phyloP scores from a whole-genome alignment of 2,329 filamentous ascomycete species.

The Ceratocystis albifundus region DNA sequence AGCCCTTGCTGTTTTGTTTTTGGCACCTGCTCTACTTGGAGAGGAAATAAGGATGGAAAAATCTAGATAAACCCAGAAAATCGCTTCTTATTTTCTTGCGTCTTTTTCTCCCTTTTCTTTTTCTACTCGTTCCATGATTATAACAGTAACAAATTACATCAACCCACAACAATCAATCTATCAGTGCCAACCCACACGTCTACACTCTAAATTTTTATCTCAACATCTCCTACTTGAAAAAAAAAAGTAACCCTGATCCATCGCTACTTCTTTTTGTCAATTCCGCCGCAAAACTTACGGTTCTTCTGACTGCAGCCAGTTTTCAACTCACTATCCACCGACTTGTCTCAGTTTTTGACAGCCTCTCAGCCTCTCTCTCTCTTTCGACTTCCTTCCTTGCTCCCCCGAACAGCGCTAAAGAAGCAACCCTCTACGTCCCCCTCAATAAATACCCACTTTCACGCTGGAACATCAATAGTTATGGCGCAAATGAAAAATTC shows the following conservation, averaged over 20 bases:
- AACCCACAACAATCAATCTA: too few relatives aligned
- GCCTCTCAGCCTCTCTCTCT: background rate
- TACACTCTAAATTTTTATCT: background rate
- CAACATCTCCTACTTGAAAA: too few relatives aligned
- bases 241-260: too few relatives aligned
- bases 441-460: background rate
- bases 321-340: background rate
- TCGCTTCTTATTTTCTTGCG: too few relatives aligned
- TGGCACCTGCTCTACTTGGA: background rate
- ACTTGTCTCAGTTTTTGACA: background rate
- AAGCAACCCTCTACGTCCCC: conserved; percentile 16
- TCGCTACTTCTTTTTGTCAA: too few relatives aligned
- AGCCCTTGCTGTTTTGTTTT: too few relatives aligned
- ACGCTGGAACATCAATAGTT: conserved; percentile 28
- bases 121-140: background rate
- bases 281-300: too few relatives aligned
- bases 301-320: too few relatives aligned
- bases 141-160: background rate
- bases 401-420: conserved; percentile 18
- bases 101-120: conserved; percentile 16
- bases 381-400: background rate
- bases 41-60: conserved; percentile 1
- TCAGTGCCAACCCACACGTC: background rate
- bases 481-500: conserved; percentile 62
- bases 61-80: conserved; percentile 11